Evolutionary conservation across 1,284 basidiomycete species (phyloP).

Genomic region (Papiliotrema flavescens): DNA sequence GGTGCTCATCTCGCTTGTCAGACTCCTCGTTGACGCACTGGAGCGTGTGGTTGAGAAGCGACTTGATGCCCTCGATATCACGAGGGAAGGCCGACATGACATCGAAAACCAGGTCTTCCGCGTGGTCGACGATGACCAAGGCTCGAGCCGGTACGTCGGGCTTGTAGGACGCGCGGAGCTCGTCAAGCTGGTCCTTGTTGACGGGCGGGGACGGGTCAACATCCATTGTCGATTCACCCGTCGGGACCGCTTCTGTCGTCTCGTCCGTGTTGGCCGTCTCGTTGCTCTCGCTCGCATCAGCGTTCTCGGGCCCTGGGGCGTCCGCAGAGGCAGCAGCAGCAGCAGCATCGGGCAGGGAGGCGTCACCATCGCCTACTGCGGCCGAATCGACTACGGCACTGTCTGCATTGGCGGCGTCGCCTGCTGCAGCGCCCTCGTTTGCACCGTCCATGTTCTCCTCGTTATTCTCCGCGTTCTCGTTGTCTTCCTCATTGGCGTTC

Average conservation of each 20-base stretch:
- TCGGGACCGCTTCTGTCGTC: neutral
- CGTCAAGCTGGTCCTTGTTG: slow-evolving; percentile 57
- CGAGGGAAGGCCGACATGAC: slow-evolving; percentile 68
- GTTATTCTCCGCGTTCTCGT: neutral
- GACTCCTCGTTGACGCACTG: neutral
- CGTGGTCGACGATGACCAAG: slow-evolving; percentile 76
- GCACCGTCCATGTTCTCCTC: neutral
- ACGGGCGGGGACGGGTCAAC: slow-evolving; percentile 8
- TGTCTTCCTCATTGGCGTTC: neutral
- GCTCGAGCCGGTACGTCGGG: slow-evolving; percentile 64
- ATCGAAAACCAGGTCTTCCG: slow-evolving; percentile 84
- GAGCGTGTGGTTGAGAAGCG: slow-evolving; percentile 1
- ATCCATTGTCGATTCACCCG: slow-evolving; percentile 11
- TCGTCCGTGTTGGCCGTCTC: too few species aligned
- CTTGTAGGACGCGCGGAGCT: slow-evolving; percentile 64
- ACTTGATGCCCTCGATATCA: slow-evolving; percentile 45
- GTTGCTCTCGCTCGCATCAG: neutral
- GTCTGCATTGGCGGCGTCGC: slow-evolving; percentile 20
- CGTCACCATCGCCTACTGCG: slow-evolving; percentile 4
- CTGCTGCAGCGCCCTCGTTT: neutral
- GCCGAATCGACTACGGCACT: slow-evolving; percentile 25
- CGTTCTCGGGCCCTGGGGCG: slow-evolving; percentile 2
- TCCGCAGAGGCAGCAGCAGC: slow-evolving; percentile 8
- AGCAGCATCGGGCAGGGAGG: slow-evolving; percentile 2
- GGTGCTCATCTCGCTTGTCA: slow-evolving; percentile 42